phyloP scores from a whole-genome alignment of 2,329 filamentous ascomycete genomes.

The Penicillium verrucosum region DNA sequence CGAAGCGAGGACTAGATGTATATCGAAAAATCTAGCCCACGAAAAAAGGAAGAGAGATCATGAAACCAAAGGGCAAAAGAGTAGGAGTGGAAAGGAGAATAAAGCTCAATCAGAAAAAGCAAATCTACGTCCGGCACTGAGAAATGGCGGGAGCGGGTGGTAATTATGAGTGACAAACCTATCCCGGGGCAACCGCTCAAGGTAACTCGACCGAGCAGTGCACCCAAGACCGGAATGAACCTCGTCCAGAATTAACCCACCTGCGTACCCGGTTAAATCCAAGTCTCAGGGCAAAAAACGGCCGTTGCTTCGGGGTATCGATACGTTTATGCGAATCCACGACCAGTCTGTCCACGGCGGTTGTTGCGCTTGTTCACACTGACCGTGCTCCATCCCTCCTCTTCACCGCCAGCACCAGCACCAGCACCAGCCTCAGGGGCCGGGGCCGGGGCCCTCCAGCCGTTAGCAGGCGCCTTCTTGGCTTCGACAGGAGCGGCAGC shows the following conservation, averaged over 20 bases:
- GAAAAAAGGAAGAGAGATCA: constrained; percentile 27
- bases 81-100: constrained; percentile 9
- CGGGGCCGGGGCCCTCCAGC: constrained; percentile 38
- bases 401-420: constrained; percentile 31
- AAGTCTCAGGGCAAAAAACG: constrained; percentile 6
- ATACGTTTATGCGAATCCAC: constrained; percentile 41
- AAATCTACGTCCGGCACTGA: constrained; percentile 3
- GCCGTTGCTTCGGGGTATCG: constrained; percentile 32
- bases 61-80: constrained; percentile 26
- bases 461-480: constrained; percentile 52
- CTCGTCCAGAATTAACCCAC: constrained; percentile 8
- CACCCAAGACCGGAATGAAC: background rate
- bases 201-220: background rate
- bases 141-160: background rate
- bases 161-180: constrained; percentile 6
- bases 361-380: constrained; percentile 44
- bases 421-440: constrained; percentile 22
- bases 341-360: constrained; percentile 41
- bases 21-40: constrained; percentile 30
- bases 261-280: constrained; percentile 9
- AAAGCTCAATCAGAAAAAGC: constrained; percentile 13
- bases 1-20: constrained; percentile 33
- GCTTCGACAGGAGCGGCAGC: constrained; percentile 46
- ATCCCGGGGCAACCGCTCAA: background rate
- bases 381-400: constrained; percentile 51